phyloP scores from a whole-genome alignment of 805 yeast species.

The Wickerhamomyces rabaulensis region DNA sequence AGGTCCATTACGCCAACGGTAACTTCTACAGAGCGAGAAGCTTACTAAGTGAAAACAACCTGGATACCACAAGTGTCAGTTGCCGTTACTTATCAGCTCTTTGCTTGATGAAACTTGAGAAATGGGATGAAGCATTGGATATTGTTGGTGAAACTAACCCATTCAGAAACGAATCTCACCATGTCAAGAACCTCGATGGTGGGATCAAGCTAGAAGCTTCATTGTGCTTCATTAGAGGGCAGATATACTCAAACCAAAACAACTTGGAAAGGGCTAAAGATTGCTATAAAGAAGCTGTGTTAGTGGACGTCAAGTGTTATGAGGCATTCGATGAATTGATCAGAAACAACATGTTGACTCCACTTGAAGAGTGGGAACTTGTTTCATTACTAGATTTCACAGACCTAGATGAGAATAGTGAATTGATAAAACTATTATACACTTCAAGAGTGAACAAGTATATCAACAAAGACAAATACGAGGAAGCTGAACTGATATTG shows the following conservation, averaged over 20 bases:
- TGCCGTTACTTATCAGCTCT: constrained; percentile 80
- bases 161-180: constrained; percentile 37
- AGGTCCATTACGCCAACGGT: constrained; percentile 73
- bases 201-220: constrained; percentile 87
- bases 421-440: constrained; percentile 71
- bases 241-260: constrained; percentile 75
- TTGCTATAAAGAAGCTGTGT: constrained; percentile 78
- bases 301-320: constrained; percentile 84
- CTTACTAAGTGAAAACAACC: constrained; percentile 53
- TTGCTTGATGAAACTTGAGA: constrained; percentile 63
- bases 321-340: constrained; percentile 86
- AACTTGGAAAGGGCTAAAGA: constrained; percentile 83
- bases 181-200: constrained; percentile 56
- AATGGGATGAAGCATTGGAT: constrained; percentile 86
- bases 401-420: constrained; percentile 74
- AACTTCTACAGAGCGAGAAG: constrained; percentile 76
- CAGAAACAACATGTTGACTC: constrained; percentile 67
- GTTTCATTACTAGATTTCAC: constrained; percentile 59
- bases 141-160: constrained; percentile 81
- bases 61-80: constrained; percentile 51
- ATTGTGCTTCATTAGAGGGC: constrained; percentile 79
- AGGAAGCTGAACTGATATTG: constrained; percentile 62
- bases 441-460: constrained; percentile 73
- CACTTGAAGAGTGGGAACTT: constrained; percentile 84
- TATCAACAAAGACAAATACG: constrained; percentile 48